Percentiles rank a stretch among this genome's conserved stretches.
phyloP scores from a whole-genome alignment of 2,329 filamentous ascomycete species.

The Talaromyces atroroseus region DNA sequence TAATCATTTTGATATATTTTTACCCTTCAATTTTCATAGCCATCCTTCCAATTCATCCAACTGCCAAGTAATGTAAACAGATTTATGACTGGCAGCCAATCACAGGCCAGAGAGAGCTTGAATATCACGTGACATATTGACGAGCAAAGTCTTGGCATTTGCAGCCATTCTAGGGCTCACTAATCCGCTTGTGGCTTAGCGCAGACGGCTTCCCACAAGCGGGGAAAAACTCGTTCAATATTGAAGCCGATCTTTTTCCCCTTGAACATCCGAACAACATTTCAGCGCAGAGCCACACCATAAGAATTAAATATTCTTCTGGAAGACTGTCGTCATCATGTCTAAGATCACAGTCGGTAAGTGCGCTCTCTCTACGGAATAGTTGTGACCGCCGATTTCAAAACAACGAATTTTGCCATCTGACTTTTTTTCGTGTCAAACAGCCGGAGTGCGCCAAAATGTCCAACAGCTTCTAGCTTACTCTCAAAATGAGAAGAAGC shows the following conservation, averaged over 20 bases:
- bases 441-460: constrained; percentile 91
- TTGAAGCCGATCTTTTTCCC: constrained; percentile 17
- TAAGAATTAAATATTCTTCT: constrained; percentile 67
- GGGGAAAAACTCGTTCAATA: constrained; percentile 24
- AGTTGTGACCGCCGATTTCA: background rate
- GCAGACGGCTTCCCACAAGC: constrained; percentile 31
- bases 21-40: too few relatives aligned
- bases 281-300: constrained; percentile 61
- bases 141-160: constrained; percentile 7
- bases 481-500: constrained; percentile 92
- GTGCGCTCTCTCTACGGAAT: constrained; percentile 18
- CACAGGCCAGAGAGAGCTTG: background rate
- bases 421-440: constrained; percentile 20
- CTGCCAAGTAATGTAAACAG: background rate
- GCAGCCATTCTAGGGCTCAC: constrained; percentile 12
- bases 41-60: too few relatives aligned
- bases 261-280: constrained; percentile 22
- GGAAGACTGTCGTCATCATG: constrained; percentile 71
- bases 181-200: constrained; percentile 19
- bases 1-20: background rate
- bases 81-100: background rate
- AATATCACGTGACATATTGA: constrained; percentile 1
- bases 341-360: constrained; percentile 55
- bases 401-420: background rate
- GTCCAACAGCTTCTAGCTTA: constrained; percentile 92